Conservation (phyloP, 352 stramenopile genomes). For the Phytophthora idaei region DNA sequence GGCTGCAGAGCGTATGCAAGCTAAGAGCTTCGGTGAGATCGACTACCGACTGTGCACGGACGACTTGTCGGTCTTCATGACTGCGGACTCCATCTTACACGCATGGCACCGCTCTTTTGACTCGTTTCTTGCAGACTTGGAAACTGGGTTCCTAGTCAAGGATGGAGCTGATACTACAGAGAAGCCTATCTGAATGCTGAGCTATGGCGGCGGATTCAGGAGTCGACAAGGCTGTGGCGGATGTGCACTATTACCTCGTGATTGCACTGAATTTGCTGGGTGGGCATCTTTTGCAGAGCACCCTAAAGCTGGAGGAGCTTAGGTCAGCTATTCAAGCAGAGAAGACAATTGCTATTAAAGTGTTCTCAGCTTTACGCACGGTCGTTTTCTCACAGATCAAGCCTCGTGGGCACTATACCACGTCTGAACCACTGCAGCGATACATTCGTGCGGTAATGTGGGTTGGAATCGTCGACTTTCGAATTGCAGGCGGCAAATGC, state of each 20-base stretch:
- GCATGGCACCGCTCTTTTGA: constrained; percentile 49
- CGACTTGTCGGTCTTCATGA: constrained; percentile 43
- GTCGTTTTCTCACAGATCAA: not conserved
- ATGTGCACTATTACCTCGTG: not conserved
- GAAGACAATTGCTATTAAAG: not conserved
- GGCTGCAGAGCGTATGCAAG: constrained; percentile 16
- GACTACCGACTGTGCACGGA: constrained; percentile 41
- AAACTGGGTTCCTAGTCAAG: constrained; percentile 1
- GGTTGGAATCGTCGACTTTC: constrained; percentile 22
- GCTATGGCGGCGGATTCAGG: not conserved
- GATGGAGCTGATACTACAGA: not conserved
- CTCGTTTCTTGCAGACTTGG: constrained; percentile 28
- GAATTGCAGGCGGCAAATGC: constrained; percentile 18
- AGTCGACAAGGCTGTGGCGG: not conserved
- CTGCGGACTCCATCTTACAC: constrained; percentile 41
- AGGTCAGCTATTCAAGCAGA: not conserved
- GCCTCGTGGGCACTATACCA: not conserved
- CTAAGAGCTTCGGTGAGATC: constrained; percentile 37
- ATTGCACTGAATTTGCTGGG: not conserved
- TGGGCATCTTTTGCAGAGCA: not conserved
- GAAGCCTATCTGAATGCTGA: not conserved
- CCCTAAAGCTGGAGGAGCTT: not conserved
- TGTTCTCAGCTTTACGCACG: not conserved
- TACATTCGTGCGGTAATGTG: constrained; percentile 31
- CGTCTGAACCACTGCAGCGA: constrained; percentile 1